phyloP scores from a whole-genome alignment of 2,329 filamentous ascomycete species.

The Bipolaris zeicola region DNA sequence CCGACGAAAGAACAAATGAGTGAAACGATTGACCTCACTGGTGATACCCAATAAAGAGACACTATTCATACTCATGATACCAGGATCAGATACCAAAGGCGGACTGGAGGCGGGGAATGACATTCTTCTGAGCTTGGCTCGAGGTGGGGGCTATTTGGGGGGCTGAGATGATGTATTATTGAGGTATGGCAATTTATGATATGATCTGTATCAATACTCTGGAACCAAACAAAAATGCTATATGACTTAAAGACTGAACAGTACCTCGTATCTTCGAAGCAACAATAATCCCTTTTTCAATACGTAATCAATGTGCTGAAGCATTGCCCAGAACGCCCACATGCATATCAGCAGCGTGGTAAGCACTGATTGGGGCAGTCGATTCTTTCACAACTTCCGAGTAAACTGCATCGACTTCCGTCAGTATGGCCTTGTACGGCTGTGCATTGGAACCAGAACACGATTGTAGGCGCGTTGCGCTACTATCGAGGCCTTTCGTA shows the following conservation, averaged over 20 bases:
- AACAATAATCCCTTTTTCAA: background rate
- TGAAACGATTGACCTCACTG: conserved; percentile 24
- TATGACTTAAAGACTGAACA: no score
- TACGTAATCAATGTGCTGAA: background rate
- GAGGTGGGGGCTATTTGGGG: no score
- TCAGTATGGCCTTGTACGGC: background rate
- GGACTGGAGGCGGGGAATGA: background rate
- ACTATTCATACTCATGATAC: conserved; percentile 1
- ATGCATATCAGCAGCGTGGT: background rate
- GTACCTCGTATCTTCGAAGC: no score
- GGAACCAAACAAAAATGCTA: no score
- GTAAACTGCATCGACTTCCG: background rate
- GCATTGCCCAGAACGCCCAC: background rate
- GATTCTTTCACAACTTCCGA: background rate
- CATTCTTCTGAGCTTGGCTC: background rate
- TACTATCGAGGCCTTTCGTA: background rate
- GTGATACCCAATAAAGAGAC: conserved; percentile 20
- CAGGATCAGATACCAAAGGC: background rate
- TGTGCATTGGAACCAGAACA: background rate
- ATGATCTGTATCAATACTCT: no score
- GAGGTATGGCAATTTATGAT: no score
- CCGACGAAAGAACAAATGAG: background rate
- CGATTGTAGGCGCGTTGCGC: background rate
- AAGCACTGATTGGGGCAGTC: background rate
- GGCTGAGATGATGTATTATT: no score